Evolutionary conservation across 345 rosid genomes (phyloP), one percentile per base, ranked within the genome.

Genomic region (Combretum micranthum): DNA sequence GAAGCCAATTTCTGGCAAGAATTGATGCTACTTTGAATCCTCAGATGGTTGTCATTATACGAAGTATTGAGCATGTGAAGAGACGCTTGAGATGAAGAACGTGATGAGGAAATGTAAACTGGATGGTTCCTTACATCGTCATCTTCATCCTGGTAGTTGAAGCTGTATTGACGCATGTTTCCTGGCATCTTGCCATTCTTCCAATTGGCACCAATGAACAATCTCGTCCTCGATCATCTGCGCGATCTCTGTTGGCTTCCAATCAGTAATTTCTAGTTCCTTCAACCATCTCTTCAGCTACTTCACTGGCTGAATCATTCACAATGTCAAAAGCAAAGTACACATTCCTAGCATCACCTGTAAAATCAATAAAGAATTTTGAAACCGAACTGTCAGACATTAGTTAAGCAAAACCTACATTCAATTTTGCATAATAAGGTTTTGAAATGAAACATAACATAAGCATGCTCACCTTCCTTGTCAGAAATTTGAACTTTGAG

Each of bases 201-300:
- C 87, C 86, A 83, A 55, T 65, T 7, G 96, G 96, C 37, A 84
- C 80, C 43, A 92, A 71, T 58, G 83, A 72, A 45, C 81, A 65
- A 88, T 77, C 72, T 86, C 85, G 48, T 84, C 79, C 67, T 86
- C 96, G 49, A 88, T 92, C 93, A 84, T 88, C 39, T 72, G 71
- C 13, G 98, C 84, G 20, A 88, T 86, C 63, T 84, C 91, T 48
- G 64, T 4, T 1, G 95, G 88, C 47, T 88, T 88, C 90, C 83
- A 81, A 50, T 86, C 88, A 10, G 64, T 54, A 26, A 92, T 92
- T 55, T 84, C 88, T 69, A 92, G 62, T 69, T 86, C 94, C 55
- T 82, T 82, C 64, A n/a, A 92, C 96, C 98, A 92, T 92, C 75
- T 92, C 98, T 66, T 75, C 20, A 1, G 97, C 98, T 18, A 92